phyloP scores from a whole-genome alignment of 139 green algal species.

The Chlamydomonas incerta region DNA sequence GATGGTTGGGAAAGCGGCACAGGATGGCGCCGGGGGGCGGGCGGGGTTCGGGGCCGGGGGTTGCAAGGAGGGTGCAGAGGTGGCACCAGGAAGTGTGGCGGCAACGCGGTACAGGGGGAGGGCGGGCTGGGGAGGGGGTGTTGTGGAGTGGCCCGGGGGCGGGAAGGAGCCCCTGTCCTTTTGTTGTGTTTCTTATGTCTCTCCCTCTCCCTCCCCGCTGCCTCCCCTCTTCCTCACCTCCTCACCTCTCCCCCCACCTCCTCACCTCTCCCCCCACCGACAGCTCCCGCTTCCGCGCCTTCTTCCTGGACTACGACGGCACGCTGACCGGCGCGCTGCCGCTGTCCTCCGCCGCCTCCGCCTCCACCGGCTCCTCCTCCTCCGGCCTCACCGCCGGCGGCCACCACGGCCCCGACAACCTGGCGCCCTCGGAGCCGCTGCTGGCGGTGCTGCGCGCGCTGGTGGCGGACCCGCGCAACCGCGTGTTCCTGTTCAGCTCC shows the following conservation, averaged over 20 bases:
- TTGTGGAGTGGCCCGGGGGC: no score
- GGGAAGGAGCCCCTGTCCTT: no score
- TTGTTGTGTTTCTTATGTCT: no score
- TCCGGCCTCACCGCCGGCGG: neutral
- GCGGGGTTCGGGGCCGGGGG: no score
- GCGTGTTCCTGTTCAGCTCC: slow-evolving; percentile 92
- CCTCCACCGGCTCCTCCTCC: neutral
- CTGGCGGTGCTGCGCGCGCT: slow-evolving; percentile 79
- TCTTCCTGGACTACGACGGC: slow-evolving; percentile 98
- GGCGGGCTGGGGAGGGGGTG: no score
- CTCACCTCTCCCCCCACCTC: neutral
- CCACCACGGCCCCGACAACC: neutral
- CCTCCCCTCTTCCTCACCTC: neutral
- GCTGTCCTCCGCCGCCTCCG: no score
- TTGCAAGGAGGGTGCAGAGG: no score
- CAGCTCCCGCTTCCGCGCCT: slow-evolving; percentile 75
- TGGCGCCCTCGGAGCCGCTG: slow-evolving; percentile 48
- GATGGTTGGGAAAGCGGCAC: no score
- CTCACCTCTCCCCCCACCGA: neutral
- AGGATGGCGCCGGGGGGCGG: no score
- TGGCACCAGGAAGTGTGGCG: no score
- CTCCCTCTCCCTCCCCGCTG: no score
- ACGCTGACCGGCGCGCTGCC: slow-evolving; percentile 83
- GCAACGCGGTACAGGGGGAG: no score
- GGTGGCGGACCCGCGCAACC: slow-evolving; percentile 82